Base-by-base conservation (phyloP, 768 basidiomycete species). In the Chalciporus pseudorubinellus region DNA sequence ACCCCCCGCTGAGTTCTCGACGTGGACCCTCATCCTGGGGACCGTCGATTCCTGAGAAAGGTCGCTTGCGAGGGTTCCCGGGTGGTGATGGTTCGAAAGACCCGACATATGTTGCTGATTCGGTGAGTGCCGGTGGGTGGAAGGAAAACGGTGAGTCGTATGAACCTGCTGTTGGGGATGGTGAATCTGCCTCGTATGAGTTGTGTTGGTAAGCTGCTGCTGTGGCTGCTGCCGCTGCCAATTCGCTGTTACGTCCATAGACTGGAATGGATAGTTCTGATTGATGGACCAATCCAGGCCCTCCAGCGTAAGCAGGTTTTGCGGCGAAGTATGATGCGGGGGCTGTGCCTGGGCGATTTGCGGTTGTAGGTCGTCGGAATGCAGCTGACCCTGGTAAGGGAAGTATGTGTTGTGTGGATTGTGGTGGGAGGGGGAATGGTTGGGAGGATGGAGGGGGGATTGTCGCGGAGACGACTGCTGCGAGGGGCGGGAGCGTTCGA, bases 61-160 rank as follows among this genome's bases (percentile, higher is more conserved):
- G 73, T 75, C 85, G 82, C 57, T 85, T 85, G 52, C 83, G 75
- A 60, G 82, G 74, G 76, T 76, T 78, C 57, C 56, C 41, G 44
- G 60, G 40, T 66, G 76, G 44, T 63, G 70, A 44, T 60, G 67
- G 57, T 34, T 69, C 62, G 68, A 66, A 28, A 62, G 64, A 22
- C 68, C 68, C 66, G 60, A 47, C 45, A 61, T 58, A 58, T 59
- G 60, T 40, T 55, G 68, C 18, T 59, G 64, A 53, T 53, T 72
- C 72, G 72, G 73, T 55, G 72, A 75, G 70, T 46, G 76, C 70
- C 66, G 84, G 84, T 56, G 85, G 79, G 74, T 84, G 80, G 83
- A 87, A 89, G 75, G 78, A 87, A 81, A 89, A 89, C 48, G 87
- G 87, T 53, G 83, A 85, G 70, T 85, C 85, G 69, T 77, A 67